These are phyloP conservation scores for Nepenthes alata DNA, from an alignment of 179 eudicot species.

Conservation along the genomic window DNA sequence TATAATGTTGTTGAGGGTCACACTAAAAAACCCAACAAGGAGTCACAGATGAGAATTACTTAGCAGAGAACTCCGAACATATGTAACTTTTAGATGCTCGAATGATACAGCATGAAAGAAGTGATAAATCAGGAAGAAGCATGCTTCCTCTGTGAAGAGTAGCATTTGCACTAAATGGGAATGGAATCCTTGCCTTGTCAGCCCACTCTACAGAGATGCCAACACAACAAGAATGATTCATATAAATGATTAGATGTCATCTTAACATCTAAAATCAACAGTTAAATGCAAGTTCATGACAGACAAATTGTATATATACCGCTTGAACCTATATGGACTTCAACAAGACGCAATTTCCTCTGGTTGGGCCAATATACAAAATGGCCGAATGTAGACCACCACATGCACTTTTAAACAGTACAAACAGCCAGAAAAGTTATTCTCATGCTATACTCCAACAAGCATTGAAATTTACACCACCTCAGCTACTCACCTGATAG, in stretches of 20 bases:
- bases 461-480: background rate
- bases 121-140: too few species aligned
- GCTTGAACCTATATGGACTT: too few species aligned
- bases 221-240: background rate
- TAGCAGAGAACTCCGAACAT: background rate
- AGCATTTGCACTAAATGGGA: too few species aligned
- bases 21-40: conserved; percentile 42
- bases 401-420: background rate
- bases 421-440: conserved; percentile 3
- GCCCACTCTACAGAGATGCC: background rate
- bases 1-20: conserved; percentile 89
- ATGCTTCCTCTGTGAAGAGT: too few species aligned
- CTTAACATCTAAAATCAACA: background rate
- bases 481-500: conserved; percentile 55
- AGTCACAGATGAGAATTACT: background rate
- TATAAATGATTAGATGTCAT: background rate
- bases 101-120: too few species aligned
- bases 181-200: too few species aligned
- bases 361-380: too few species aligned
- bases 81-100: too few species aligned
- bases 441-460: too few species aligned
- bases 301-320: too few species aligned
- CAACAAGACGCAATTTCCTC: too few species aligned
- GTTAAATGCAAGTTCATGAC: too few species aligned
- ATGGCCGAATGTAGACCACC: background rate